Evolutionary conservation across 768 basidiomycete genomes (phyloP).

Genomic region (Mycena vitilis): DNA sequence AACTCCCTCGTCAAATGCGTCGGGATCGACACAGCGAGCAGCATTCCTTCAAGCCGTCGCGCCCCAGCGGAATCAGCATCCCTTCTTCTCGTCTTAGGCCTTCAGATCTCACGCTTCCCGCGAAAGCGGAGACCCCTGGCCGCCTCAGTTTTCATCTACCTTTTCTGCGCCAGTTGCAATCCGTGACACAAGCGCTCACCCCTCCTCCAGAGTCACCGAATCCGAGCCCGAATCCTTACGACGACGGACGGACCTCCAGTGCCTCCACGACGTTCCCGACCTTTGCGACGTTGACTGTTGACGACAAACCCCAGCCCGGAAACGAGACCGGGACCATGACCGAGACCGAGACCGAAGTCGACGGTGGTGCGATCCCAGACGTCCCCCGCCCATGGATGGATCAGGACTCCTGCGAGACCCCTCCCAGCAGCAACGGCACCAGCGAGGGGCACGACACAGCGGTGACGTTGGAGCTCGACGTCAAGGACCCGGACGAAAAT

Average conservation of each 20-base stretch:
- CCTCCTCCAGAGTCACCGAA: conserved; percentile 5
- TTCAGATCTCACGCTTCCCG: neutral
- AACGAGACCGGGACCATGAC: neutral
- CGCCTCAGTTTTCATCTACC: conserved; percentile 20
- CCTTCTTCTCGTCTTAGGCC: conserved; percentile 5
- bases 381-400: conserved; percentile 12
- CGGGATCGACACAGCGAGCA: conserved; percentile 15
- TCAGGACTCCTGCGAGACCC: conserved; percentile 9
- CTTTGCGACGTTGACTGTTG: conserved; percentile 16
- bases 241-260: conserved; percentile 7
- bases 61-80: neutral
- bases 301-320: neutral
- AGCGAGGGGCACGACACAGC: conserved; percentile 25
- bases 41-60: conserved; percentile 5
- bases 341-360: neutral
- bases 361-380: neutral
- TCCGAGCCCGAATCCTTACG: neutral
- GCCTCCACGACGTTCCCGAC: conserved; percentile 32
- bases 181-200: conserved; percentile 5
- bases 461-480: conserved; percentile 19
- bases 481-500: conserved; percentile 12
- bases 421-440: neutral
- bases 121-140: neutral
- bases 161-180: conserved; percentile 16
- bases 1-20: conserved; percentile 21